These are phyloP conservation scores for Hebeloma cylindrosporum DNA, from an alignment of 768 basidiomycete genomes.

Conservation along the genomic window DNA sequence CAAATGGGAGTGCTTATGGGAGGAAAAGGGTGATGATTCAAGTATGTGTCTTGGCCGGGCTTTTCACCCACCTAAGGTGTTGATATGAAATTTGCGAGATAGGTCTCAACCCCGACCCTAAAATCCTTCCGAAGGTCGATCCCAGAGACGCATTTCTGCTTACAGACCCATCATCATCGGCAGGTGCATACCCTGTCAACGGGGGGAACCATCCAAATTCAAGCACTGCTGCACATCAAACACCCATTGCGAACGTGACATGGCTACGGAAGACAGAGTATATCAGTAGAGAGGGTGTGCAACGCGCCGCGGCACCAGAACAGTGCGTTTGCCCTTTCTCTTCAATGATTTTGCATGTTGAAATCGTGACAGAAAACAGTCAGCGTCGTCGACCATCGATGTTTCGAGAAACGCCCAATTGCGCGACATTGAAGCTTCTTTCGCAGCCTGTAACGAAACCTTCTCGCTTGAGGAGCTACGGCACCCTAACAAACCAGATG, in stretches of 20 bases:
- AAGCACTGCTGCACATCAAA: conserved; percentile 37
- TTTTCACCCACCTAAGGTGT: not conserved
- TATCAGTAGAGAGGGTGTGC: conserved; percentile 59
- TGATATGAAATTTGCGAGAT: conserved; percentile 1
- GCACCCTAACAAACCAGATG: conserved; percentile 77
- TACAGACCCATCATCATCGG: conserved; percentile 56
- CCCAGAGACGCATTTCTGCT: conserved; percentile 77
- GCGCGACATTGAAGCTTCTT: conserved; percentile 76
- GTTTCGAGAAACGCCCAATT: conserved; percentile 75
- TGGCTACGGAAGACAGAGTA: conserved; percentile 96
- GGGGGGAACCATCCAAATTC: conserved; percentile 35
- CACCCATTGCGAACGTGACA: conserved; percentile 66
- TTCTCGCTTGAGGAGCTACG: conserved; percentile 59
- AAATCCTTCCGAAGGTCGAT: conserved; percentile 60
- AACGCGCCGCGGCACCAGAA: conserved; percentile 48
- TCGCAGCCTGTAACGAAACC: conserved; percentile 57
- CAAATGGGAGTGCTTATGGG: conserved; percentile 81
- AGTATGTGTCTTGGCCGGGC: conserved; percentile 37
- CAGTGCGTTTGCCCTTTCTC: conserved; percentile 41
- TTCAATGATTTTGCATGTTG: not conserved
- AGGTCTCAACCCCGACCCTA: conserved; percentile 66
- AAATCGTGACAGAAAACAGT: conserved; percentile 43
- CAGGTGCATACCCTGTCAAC: conserved; percentile 41
- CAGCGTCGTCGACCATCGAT: conserved; percentile 53
- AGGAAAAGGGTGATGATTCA: conserved; percentile 70